Conservation (phyloP, 768 basidiomycete species). For the Mycena maculata region DNA sequence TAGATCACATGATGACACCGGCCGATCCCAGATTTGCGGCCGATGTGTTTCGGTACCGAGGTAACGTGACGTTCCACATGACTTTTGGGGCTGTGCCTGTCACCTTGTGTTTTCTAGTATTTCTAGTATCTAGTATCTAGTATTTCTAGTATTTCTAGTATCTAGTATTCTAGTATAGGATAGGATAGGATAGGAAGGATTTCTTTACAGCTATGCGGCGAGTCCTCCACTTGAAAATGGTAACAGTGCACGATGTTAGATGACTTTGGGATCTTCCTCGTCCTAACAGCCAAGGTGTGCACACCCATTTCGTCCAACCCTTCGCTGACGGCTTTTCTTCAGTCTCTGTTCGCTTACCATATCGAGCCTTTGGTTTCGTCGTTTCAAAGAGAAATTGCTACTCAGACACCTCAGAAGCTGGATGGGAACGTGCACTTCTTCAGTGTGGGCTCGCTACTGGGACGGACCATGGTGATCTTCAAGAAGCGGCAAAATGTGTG, state of each 20-base stretch:
- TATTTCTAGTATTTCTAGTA: no score
- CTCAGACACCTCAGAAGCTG: constrained; percentile 89
- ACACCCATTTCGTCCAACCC: no score
- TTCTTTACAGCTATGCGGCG: constrained; percentile 82
- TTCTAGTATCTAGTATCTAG: no score
- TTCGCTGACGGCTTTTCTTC: background rate
- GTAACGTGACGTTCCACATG: no score
- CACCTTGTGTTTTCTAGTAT: no score
- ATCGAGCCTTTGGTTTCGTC: constrained; percentile 97
- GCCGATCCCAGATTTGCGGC: no score
- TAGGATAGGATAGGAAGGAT: no score
- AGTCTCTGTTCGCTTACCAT: constrained; percentile 93
- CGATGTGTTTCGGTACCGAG: no score
- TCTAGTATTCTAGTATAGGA: no score
- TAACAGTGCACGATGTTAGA: constrained; percentile 97
- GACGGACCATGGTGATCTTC: constrained; percentile 91
- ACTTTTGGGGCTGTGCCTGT: no score
- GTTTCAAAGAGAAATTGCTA: constrained; percentile 72
- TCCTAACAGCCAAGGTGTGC: constrained; percentile 91
- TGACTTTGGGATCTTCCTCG: constrained; percentile 96
- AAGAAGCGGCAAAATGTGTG: constrained; percentile 95
- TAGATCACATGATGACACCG: no score
- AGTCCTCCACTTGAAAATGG: constrained; percentile 92
- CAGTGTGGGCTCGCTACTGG: constrained; percentile 89
- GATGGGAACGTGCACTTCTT: constrained; percentile 97